These are phyloP conservation scores for Elaeagnus macrophylla DNA, from an alignment of 306 rosid genomes.

Conservation along the genomic window DNA sequence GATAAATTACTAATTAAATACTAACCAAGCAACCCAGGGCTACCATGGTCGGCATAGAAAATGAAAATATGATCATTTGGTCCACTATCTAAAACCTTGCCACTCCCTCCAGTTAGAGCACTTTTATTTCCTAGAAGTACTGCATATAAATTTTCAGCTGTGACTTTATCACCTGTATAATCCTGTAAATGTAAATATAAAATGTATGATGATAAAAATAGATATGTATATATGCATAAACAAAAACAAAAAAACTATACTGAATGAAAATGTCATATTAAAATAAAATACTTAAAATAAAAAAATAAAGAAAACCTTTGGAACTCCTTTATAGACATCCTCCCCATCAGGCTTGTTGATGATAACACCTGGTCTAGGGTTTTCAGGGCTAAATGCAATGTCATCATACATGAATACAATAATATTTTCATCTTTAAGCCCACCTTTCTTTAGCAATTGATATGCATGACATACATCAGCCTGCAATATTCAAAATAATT, in stretches of 20 bases:
- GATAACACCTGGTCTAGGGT: slow-evolving; percentile 43
- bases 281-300: too few species aligned
- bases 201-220: too few species aligned
- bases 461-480: slow-evolving; percentile 59
- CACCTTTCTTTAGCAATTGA: slow-evolving; percentile 42
- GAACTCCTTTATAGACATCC: slow-evolving; percentile 44
- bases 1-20: neutral
- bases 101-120: slow-evolving; percentile 47
- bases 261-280: too few species aligned
- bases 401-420: slow-evolving; percentile 55
- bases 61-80: slow-evolving; percentile 51
- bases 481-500: slow-evolving; percentile 5
- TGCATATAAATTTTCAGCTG: slow-evolving; percentile 29
- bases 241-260: too few species aligned
- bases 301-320: slow-evolving; percentile 23
- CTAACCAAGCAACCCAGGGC: slow-evolving; percentile 30
- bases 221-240: too few species aligned
- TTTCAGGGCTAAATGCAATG: slow-evolving; percentile 21
- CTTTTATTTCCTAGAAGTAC: slow-evolving; percentile 45
- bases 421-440: slow-evolving; percentile 38
- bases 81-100: slow-evolving; percentile 47
- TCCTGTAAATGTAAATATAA: slow-evolving; percentile 15
- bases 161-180: slow-evolving; percentile 30
- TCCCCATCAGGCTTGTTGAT: slow-evolving; percentile 39
- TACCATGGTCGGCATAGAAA: slow-evolving; percentile 48